phyloP scores from a whole-genome alignment of 2,329 filamentous ascomycete genomes.

The Fusarium pseudocircinatum region DNA sequence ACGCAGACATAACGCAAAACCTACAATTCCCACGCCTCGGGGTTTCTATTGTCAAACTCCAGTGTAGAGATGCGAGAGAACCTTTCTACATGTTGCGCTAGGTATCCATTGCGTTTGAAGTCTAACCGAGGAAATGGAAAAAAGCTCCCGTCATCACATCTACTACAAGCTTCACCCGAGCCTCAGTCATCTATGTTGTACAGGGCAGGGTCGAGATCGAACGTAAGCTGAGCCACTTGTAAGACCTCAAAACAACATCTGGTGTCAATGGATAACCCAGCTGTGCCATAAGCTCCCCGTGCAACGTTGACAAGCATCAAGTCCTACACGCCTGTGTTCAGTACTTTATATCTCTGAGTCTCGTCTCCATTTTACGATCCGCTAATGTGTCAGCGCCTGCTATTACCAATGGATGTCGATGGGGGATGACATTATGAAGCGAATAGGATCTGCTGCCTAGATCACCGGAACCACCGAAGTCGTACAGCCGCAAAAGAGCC shows the following conservation, averaged over 20 bases:
- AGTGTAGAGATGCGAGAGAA: no score
- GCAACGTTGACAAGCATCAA: background rate
- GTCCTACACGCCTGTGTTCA: background rate
- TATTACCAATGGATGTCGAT: background rate
- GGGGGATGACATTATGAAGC: background rate
- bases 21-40: no score
- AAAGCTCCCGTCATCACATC: background rate
- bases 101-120: background rate
- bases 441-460: constrained; percentile 3
- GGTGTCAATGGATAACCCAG: background rate
- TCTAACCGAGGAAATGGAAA: background rate
- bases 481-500: background rate
- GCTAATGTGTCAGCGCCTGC: constrained; percentile 1
- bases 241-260: background rate
- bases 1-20: background rate
- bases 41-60: background rate
- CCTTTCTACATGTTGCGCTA: background rate
- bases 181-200: background rate
- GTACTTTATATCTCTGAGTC: background rate
- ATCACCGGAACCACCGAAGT: background rate
- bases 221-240: background rate
- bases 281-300: background rate
- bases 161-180: background rate
- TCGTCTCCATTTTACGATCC: background rate
- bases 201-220: background rate